A percentile compares a stretch with the other conserved stretches of the same genome.
Conservation (phyloP, 169 alveolate species). For the Eimeria necatrix region DNA sequence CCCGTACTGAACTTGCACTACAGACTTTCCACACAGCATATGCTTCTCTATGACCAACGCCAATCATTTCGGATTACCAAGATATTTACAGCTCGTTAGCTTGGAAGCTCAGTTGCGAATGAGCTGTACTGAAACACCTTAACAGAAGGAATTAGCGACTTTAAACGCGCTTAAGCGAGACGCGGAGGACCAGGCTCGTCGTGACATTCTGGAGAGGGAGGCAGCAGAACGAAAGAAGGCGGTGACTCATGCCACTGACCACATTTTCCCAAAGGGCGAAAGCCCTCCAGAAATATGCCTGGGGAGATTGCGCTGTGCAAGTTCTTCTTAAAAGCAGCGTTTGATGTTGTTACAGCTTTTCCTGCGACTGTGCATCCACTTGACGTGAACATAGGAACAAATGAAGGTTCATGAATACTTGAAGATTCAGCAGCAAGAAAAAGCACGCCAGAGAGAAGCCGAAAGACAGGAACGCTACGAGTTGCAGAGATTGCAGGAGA, state of each 20-base stretch:
- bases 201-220: slow-evolving; percentile 62
- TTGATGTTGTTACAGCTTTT: too few species aligned
- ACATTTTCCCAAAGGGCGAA: background rate
- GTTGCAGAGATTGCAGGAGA: slow-evolving; percentile 48
- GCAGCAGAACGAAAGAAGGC: slow-evolving; percentile 63
- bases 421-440: slow-evolving; percentile 60
- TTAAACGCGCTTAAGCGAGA: slow-evolving; percentile 64
- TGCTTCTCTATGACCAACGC: too few species aligned
- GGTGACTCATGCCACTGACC: slow-evolving; percentile 11
- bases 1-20: too few species aligned
- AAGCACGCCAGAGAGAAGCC: background rate
- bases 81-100: too few species aligned
- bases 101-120: background rate
- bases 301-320: background rate
- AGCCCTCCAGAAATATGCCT: background rate
- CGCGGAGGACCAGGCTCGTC: slow-evolving; percentile 59
- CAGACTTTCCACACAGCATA: too few species aligned
- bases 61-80: too few species aligned
- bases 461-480: slow-evolving; percentile 68
- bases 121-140: background rate
- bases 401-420: slow-evolving; percentile 52
- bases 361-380: background rate
- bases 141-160: slow-evolving; percentile 70
- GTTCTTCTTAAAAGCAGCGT: background rate
- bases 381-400: slow-evolving; percentile 57